Evolutionary conservation across 192 early-diverging fungal genomes (phyloP).

Genomic region (Backusella morwellensis): DNA sequence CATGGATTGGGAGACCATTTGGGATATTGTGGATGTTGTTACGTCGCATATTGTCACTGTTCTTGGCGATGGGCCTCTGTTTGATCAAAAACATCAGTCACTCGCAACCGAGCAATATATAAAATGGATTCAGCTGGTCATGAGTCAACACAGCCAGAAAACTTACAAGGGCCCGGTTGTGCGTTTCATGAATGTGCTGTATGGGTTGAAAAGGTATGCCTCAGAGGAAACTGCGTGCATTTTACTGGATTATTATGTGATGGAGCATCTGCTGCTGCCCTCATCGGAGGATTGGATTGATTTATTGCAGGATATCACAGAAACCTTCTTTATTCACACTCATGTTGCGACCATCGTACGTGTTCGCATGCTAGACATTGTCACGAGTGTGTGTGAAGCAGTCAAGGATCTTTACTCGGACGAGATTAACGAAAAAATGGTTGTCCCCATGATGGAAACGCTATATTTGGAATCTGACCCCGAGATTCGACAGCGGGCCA

Average conservation of each 20-base stretch:
- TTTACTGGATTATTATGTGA: slow-evolving; percentile 49
- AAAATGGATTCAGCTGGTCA: slow-evolving; percentile 1
- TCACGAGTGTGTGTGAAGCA: slow-evolving; percentile 45
- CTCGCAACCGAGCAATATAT: neutral
- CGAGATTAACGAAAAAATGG: slow-evolving; percentile 36
- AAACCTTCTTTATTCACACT: slow-evolving; percentile 40
- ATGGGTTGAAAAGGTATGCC: slow-evolving; percentile 38
- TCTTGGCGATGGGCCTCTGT: neutral
- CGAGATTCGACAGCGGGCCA: slow-evolving; percentile 30
- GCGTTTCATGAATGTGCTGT: slow-evolving; percentile 49
- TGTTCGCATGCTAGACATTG: slow-evolving; percentile 37
- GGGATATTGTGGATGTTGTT: slow-evolving; percentile 30
- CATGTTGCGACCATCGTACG: slow-evolving; percentile 26
- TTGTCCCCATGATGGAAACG: slow-evolving; percentile 44
- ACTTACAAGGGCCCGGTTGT: slow-evolving; percentile 30
- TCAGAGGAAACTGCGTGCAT: slow-evolving; percentile 41
- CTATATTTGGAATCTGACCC: slow-evolving; percentile 39
- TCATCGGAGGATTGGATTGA: slow-evolving; percentile 54
- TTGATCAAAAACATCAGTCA: neutral
- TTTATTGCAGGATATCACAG: slow-evolving; percentile 38
- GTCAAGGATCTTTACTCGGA: slow-evolving; percentile 53
- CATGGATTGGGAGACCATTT: slow-evolving; percentile 37
- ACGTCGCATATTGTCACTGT: neutral
- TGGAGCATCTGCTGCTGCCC: slow-evolving; percentile 50
- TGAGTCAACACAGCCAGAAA: slow-evolving; percentile 1